These are phyloP conservation scores for Prunella vulgaris DNA, from an alignment of 257 asterid genomes.

Conservation along the genomic window DNA sequence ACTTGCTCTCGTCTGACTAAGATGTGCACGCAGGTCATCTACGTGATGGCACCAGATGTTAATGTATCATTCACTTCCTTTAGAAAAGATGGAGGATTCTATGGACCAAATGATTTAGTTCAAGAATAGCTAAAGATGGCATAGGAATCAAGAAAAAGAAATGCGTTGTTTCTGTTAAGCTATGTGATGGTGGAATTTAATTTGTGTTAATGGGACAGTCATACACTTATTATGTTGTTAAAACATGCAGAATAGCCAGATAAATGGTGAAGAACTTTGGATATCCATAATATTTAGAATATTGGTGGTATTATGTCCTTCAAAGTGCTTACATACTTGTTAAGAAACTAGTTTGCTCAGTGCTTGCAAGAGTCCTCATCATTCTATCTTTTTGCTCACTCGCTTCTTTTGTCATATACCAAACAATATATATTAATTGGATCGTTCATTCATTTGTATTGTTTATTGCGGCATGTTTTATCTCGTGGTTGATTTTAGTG, in stretches of 20 bases:
- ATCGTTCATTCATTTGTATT: neutral
- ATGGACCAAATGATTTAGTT: neutral
- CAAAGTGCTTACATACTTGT: conserved; percentile 10
- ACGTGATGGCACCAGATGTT: neutral
- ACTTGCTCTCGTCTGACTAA: neutral
- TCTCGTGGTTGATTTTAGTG: neutral
- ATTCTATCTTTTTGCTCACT: neutral
- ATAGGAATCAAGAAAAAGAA: neutral
- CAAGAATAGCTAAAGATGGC: neutral
- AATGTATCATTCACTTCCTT: conserved; percentile 5
- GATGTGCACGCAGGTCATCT: neutral
- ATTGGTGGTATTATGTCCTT: neutral
- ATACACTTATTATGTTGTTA: conserved; percentile 12
- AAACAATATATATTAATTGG: neutral
- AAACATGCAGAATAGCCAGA: neutral
- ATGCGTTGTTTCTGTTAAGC: neutral
- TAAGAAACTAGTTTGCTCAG: neutral
- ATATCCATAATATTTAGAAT: neutral
- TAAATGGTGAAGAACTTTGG: neutral
- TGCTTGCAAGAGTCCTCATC: conserved; percentile 4
- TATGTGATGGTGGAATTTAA: neutral
- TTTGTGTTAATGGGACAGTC: neutral
- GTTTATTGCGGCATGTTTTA: conserved; percentile 1
- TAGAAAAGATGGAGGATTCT: neutral
- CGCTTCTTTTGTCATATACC: neutral